A percentile compares a stretch with the other conserved stretches of the same genome.
These are phyloP conservation scores for Citrus reticulata DNA, from an alignment of 345 rosid species.

Conservation along the genomic window DNA sequence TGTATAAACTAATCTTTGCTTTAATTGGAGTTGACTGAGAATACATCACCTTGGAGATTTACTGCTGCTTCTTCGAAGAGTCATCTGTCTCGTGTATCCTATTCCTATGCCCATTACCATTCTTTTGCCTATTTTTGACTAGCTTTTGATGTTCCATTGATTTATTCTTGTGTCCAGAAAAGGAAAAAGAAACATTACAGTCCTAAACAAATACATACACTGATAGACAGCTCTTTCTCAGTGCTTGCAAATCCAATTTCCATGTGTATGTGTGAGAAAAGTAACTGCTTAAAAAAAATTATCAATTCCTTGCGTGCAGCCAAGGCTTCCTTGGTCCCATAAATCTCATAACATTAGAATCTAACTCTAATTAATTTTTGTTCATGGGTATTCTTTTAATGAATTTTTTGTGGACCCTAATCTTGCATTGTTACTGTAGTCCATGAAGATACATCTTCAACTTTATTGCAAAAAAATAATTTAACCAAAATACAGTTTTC, in stretches of 20 bases:
- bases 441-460: not conserved
- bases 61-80: not conserved
- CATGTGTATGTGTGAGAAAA: not conserved
- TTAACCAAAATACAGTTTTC: not conserved
- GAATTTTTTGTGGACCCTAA: not conserved
- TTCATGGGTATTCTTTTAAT: not conserved
- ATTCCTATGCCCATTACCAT: slow-evolving; percentile 10
- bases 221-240: too few relatives aligned
- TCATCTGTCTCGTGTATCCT: not conserved
- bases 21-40: slow-evolving; percentile 3
- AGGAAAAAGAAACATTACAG: not conserved
- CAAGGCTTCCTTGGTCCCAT: slow-evolving; percentile 19
- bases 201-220: not conserved
- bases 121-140: slow-evolving; percentile 21
- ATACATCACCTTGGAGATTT: not conserved
- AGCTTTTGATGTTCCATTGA: slow-evolving; percentile 2
- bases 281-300: not conserved
- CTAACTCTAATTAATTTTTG: not conserved
- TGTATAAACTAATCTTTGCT: not conserved
- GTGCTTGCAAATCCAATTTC: not conserved
- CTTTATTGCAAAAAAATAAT: not conserved
- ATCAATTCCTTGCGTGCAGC: slow-evolving; percentile 32
- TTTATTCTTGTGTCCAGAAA: too few relatives aligned
- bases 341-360: not conserved
- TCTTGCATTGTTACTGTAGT: not conserved